Evolutionary conservation across 495 filamentous ascomycete species (phyloP).

Genomic region (Arthonia radiata): DNA sequence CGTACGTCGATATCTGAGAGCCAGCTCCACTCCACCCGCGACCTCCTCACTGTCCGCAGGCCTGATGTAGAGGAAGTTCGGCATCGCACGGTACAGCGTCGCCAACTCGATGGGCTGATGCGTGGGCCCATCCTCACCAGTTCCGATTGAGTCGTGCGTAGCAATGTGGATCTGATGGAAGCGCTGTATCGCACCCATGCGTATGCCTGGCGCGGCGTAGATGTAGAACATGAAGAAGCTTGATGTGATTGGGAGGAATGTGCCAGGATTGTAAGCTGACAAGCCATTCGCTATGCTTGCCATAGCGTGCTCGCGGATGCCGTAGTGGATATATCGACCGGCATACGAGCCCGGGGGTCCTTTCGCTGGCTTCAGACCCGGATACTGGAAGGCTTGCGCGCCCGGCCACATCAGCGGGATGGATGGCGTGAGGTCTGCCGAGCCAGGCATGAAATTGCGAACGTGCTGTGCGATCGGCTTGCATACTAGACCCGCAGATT

Average conservation of each 20-base stretch:
- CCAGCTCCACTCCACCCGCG: too few species aligned
- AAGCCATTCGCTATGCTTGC: constrained; percentile 26
- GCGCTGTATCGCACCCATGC: constrained; percentile 32
- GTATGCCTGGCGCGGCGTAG: constrained; percentile 28
- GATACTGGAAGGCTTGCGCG: constrained; percentile 28
- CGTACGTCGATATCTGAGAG: too few species aligned
- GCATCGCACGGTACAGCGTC: constrained; percentile 32
- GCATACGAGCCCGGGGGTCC: constrained; percentile 23
- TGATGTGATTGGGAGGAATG: constrained; percentile 26
- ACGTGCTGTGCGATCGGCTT: constrained; percentile 23
- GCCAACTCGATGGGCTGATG: constrained; percentile 35
- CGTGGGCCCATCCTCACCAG: constrained; percentile 34
- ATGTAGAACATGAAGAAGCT: constrained; percentile 40
- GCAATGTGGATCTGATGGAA: constrained; percentile 32
- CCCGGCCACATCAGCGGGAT: constrained; percentile 31
- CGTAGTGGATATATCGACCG: constrained; percentile 28
- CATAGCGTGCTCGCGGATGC: constrained; percentile 31
- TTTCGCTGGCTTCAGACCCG: constrained; percentile 18
- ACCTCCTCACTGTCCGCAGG: constrained; percentile 31
- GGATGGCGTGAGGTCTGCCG: constrained; percentile 31
- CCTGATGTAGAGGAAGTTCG: constrained; percentile 32
- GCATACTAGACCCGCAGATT: constrained; percentile 23
- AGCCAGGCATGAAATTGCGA: constrained; percentile 29
- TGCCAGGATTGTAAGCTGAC: constrained; percentile 23
- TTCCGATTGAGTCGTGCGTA: constrained; percentile 34